These are phyloP conservation scores for Termitomyces sp. DNA, from an alignment of 768 basidiomycete genomes.

Conservation along the genomic window DNA sequence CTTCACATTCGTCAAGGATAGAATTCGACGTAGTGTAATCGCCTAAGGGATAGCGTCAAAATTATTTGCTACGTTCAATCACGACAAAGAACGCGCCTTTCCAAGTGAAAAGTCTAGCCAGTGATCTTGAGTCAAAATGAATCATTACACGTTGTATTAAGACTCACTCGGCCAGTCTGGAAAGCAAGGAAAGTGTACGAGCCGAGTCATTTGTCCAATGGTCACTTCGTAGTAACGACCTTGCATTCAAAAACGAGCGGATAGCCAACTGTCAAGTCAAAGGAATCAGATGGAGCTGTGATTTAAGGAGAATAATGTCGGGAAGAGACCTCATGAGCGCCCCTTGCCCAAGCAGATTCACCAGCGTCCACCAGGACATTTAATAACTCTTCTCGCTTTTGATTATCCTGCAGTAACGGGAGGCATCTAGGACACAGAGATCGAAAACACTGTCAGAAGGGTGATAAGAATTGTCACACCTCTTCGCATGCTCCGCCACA, in stretches of 20 bases:
- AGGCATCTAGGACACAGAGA: slow-evolving; percentile 43
- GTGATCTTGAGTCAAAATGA: neutral
- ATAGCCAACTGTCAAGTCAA: slow-evolving; percentile 44
- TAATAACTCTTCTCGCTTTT: slow-evolving; percentile 56
- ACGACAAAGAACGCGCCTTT: slow-evolving; percentile 37
- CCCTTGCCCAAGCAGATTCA: slow-evolving; percentile 65
- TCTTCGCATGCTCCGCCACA: slow-evolving; percentile 65
- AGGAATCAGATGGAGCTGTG: neutral
- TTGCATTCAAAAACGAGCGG: slow-evolving; percentile 57
- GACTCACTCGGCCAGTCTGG: slow-evolving; percentile 59
- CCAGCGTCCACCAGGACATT: slow-evolving; percentile 63
- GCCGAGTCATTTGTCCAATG: slow-evolving; percentile 46
- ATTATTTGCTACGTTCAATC: neutral
- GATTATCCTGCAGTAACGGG: slow-evolving; percentile 52
- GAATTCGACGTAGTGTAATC: slow-evolving; percentile 48
- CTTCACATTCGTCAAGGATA: slow-evolving; percentile 50
- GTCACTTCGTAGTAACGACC: slow-evolving; percentile 45
- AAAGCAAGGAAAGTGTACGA: slow-evolving; percentile 48
- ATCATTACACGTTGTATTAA: neutral
- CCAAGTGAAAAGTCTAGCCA: slow-evolving; percentile 55
- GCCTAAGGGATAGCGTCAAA: slow-evolving; percentile 29
- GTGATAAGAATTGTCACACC: slow-evolving; percentile 26
- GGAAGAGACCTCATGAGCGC: slow-evolving; percentile 62
- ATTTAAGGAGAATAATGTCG: neutral
- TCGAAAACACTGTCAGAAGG: neutral